Evolutionary conservation across 1,284 basidiomycete species (phyloP), one percentile per base, ranked within the genome.

Genomic region (Bondarzewia mesenterica): DNA sequence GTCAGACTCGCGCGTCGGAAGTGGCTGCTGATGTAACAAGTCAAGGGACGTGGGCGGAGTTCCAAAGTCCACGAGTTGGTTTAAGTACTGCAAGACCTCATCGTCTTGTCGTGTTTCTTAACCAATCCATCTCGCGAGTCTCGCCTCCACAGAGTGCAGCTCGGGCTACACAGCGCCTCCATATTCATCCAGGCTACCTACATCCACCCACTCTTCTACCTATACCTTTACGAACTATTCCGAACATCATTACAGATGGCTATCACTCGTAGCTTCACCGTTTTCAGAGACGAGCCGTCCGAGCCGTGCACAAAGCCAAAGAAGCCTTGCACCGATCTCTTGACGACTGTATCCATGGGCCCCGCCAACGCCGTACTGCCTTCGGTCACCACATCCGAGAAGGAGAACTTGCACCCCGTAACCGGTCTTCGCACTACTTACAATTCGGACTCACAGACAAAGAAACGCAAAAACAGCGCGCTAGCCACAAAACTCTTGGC

Each of bases 391-490:
- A 58, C 65, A 20, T 62, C 66, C 50, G 82, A 87, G 68, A 89
- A 89, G 70, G 85, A 89, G 64, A 89, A 89, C 60, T 68, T 82
- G 42, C 72, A 88, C 60, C 85, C 85, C 35, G 51, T 82, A 53
- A 87, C 86, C 5, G 85, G 85, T 8, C 72, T 76, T 53, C 77
- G 74, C 36, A 63, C 78, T 3, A 69, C 65, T 29, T 57, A 70
- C n/a, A 55, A 63, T 7, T 49, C 58, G 0, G 62, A 58, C 18
- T 60, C 59, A 32, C 62, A 66, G 21, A 62, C 64, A 15, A 84
- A 83, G 67, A 86, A 85, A 59, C 72, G 81, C 51, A 85, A 83
- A 65, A 79, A 77, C 2, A 56, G 58, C 50, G 77, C 73, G 0
- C 74, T 86, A 16, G 64, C 74, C 7, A 74, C 74, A 20, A 86